A percentile compares a stretch with the other conserved stretches of the same genome.
Conservation (phyloP, 2,329 filamentous ascomycete species). For the Beauveria caledonica region DNA sequence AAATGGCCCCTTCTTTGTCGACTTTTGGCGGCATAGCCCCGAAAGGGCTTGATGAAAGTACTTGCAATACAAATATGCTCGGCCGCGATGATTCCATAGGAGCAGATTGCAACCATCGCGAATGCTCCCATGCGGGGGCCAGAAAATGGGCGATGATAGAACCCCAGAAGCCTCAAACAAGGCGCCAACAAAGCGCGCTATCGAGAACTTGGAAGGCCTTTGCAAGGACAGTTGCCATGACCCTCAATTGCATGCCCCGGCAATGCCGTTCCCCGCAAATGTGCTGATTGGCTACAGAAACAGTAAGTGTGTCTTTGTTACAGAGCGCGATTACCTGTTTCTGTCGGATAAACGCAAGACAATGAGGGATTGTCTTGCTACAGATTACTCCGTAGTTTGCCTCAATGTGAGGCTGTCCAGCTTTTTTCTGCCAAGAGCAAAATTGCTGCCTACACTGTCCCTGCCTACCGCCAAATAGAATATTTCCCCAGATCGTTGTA, state of each 20-base stretch:
- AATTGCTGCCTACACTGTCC: not conserved
- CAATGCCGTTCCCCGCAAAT: slow-evolving; percentile 1
- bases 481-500: not conserved
- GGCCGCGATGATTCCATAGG: not conserved
- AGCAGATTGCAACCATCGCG: not conserved
- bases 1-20: not conserved
- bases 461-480: not conserved
- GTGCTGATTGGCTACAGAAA: not conserved
- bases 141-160: not conserved
- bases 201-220: not conserved
- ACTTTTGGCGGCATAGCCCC: not conserved
- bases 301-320: not conserved
- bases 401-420: not conserved
- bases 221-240: no score
- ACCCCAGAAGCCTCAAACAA: not conserved
- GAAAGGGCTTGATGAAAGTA: not conserved
- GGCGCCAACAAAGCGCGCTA: not conserved
- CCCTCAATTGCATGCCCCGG: not conserved
- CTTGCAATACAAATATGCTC: not conserved
- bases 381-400: not conserved
- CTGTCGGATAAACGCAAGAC: no score
- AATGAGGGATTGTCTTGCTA: no score
- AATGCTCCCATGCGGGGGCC: not conserved
- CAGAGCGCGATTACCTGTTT: no score
- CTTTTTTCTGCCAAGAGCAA: not conserved